Percentiles rank a stretch among this genome's conserved stretches.
These are phyloP conservation scores for Neoboletus magnificus DNA, from an alignment of 768 basidiomycete genomes.

Conservation along the genomic window DNA sequence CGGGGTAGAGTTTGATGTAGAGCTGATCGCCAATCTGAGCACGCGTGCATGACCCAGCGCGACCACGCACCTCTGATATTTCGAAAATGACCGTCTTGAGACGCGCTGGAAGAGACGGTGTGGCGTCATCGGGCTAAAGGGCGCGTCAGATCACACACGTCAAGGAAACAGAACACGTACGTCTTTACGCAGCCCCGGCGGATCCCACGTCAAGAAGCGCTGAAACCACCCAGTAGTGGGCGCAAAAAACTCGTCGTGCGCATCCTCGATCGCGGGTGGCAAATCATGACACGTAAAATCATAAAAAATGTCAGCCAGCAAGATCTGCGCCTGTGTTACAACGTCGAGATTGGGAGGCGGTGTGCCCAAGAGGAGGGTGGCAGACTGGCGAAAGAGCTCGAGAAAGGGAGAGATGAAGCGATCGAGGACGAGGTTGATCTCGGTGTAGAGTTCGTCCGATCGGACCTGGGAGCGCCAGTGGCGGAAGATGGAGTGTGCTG, in stretches of 20 bases:
- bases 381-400: constrained; percentile 71
- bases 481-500: constrained; percentile 93
- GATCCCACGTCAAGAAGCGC: constrained; percentile 78
- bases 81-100: constrained; percentile 89
- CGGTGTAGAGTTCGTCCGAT: constrained; percentile 80
- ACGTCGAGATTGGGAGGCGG: constrained; percentile 41
- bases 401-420: constrained; percentile 85
- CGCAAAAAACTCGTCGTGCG: constrained; percentile 78
- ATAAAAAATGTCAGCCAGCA: constrained; percentile 84
- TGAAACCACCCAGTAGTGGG: constrained; percentile 69
- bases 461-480: constrained; percentile 92
- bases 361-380: constrained; percentile 45
- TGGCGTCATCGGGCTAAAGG: constrained; percentile 69
- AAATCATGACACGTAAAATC: constrained; percentile 95
- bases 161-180: constrained; percentile 35
- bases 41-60: background rate
- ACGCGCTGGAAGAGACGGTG: constrained; percentile 82
- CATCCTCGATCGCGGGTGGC: constrained; percentile 91
- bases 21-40: constrained; percentile 40
- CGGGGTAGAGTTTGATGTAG: constrained; percentile 80
- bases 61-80: constrained; percentile 67
- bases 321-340: constrained; percentile 70
- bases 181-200: constrained; percentile 61
- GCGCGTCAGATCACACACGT: constrained; percentile 6
- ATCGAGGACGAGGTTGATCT: constrained; percentile 86